A percentile compares a stretch with the other conserved stretches of the same genome.
Evolutionary conservation across 257 asterid genomes (phyloP).

Genomic region (Forsythia suspensa): DNA sequence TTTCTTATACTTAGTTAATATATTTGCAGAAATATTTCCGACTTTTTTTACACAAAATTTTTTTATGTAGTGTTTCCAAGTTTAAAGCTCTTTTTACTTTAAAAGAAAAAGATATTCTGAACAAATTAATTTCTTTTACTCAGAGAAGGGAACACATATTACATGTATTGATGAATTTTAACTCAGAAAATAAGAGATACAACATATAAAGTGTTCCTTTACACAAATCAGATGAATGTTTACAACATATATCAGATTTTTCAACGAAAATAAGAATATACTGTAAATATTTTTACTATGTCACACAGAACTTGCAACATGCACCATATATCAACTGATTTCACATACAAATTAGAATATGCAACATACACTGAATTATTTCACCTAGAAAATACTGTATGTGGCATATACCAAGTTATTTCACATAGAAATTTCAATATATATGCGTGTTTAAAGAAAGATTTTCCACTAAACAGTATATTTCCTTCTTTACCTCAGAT

Average conservation of each 20-base stretch:
- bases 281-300: not conserved
- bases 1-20: not conserved
- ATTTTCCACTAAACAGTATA: no score
- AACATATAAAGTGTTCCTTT: not conserved
- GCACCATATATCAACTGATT: not conserved
- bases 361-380: not conserved
- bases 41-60: no score
- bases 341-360: not conserved
- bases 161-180: not conserved
- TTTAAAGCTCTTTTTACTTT: no score
- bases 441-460: not conserved
- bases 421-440: not conserved
- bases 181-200: not conserved
- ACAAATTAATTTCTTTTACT: not conserved
- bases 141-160: not conserved
- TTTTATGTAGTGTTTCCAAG: not conserved
- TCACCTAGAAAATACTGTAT: not conserved
- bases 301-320: not conserved
- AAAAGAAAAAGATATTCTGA: no score
- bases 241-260: not conserved
- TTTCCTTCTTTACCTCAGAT: not conserved
- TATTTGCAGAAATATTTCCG: no score
- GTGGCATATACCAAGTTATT: not conserved
- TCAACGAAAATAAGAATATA: not conserved
- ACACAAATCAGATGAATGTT: not conserved